A percentile compares a stretch with the other conserved stretches of the same genome.
phyloP scores from a whole-genome alignment of 129 eudicot species.

The Deinandra increscens region DNA sequence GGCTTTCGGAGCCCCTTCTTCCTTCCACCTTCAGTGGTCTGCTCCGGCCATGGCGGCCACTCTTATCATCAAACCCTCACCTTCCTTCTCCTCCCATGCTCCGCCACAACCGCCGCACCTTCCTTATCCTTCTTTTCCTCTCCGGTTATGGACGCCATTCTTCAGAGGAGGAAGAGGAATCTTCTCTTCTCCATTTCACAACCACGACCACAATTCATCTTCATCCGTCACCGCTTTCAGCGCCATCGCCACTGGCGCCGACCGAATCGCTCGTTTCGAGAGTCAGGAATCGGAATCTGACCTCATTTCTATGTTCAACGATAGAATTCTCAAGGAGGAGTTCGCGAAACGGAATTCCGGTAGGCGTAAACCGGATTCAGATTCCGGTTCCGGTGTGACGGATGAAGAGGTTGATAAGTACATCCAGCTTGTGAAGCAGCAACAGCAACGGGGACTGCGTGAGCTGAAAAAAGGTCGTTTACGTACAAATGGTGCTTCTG shows the following conservation, averaged over 20 bases:
- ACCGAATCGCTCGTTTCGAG: conserved; percentile 30
- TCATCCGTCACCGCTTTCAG: conserved; percentile 20
- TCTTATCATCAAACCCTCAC: conserved; percentile 31
- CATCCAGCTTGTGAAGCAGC: conserved; percentile 70
- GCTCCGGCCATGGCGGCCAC: conserved; percentile 37
- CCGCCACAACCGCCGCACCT: conserved; percentile 3
- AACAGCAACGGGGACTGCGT: conserved; percentile 81
- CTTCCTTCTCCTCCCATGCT: conserved; percentile 20
- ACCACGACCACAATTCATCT: conserved; percentile 20
- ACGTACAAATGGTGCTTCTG: not conserved
- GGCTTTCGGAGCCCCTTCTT: conserved; percentile 16
- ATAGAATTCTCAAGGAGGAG: conserved; percentile 60
- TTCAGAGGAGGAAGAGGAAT: conserved; percentile 16
- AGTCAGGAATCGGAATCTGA: conserved; percentile 35
- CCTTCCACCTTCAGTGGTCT: conserved; percentile 10
- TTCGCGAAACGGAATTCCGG: conserved; percentile 46
- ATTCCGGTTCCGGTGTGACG: conserved; percentile 39
- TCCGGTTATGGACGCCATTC: conserved; percentile 22
- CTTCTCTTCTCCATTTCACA: conserved; percentile 9
- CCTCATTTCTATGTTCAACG: conserved; percentile 58
- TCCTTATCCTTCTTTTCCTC: conserved; percentile 10
- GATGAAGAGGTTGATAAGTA: conserved; percentile 85
- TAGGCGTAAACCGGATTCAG: conserved; percentile 20
- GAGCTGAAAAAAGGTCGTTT: conserved; percentile 54
- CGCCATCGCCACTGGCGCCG: conserved; percentile 33